A percentile compares a stretch with the other conserved stretches of the same genome.
Conservation (phyloP, 805 yeast species). For the Isabelozyma gotoi region DNA sequence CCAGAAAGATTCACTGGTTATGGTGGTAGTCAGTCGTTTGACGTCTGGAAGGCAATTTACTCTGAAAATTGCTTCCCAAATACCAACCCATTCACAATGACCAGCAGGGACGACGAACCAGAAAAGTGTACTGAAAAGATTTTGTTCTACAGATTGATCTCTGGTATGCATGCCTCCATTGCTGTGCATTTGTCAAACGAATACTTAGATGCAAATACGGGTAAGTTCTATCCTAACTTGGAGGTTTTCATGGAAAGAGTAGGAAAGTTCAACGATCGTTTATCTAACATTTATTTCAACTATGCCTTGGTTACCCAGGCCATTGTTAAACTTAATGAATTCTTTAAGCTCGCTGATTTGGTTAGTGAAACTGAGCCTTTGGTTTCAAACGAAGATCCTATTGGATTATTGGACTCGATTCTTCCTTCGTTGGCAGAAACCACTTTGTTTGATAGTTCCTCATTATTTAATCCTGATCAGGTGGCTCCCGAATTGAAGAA, state of each 20-base stretch:
- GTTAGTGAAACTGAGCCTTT: slow-evolving; percentile 30
- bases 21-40: slow-evolving; percentile 87
- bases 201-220: slow-evolving; percentile 61
- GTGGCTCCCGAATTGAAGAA: slow-evolving; percentile 62
- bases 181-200: slow-evolving; percentile 91
- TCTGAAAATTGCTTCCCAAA: slow-evolving; percentile 84
- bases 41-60: slow-evolving; percentile 91
- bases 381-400: slow-evolving; percentile 40
- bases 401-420: slow-evolving; percentile 28
- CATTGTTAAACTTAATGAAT: slow-evolving; percentile 54
- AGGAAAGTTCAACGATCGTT: slow-evolving; percentile 85
- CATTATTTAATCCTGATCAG: slow-evolving; percentile 46
- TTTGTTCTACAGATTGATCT: slow-evolving; percentile 79
- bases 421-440: slow-evolving; percentile 40
- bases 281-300: slow-evolving; percentile 87
- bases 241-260: slow-evolving; percentile 84
- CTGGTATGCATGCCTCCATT: slow-evolving; percentile 95
- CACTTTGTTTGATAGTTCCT: slow-evolving; percentile 45
- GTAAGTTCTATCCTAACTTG: slow-evolving; percentile 81
- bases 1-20: slow-evolving; percentile 98
- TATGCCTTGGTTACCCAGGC: slow-evolving; percentile 86
- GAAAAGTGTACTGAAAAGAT: slow-evolving; percentile 79
- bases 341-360: slow-evolving; percentile 26
- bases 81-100: slow-evolving; percentile 36
- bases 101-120: slow-evolving; percentile 29